phyloP scores from a whole-genome alignment of 163 green algal species.

The Trebouxiophyceae sp. region DNA sequence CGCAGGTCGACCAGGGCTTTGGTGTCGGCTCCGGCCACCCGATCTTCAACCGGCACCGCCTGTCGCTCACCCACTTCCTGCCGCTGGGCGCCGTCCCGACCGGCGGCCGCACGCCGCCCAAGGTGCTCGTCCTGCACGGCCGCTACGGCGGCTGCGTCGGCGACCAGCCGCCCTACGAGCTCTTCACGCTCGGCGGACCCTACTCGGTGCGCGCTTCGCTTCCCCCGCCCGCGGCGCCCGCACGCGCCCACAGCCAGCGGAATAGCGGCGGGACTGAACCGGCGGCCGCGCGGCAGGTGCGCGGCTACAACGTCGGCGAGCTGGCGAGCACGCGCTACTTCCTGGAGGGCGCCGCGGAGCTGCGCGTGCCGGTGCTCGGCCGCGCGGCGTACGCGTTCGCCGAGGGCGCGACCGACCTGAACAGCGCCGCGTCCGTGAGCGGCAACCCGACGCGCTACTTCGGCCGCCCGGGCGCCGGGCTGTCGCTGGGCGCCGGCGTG shows the following conservation, averaged over 20 bases:
- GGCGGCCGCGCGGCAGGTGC: slow-evolving; percentile 20
- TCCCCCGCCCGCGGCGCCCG: neutral
- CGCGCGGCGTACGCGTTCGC: slow-evolving; percentile 74
- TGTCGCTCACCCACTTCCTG: slow-evolving; percentile 63
- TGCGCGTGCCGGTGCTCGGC: slow-evolving; percentile 50
- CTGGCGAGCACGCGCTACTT: slow-evolving; percentile 66
- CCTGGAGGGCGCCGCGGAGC: slow-evolving; percentile 57
- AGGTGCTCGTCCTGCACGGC: slow-evolving; percentile 75
- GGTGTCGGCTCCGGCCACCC: slow-evolving; percentile 52
- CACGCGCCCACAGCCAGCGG: neutral
- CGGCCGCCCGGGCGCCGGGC: slow-evolving; percentile 67
- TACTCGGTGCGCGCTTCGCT: slow-evolving; percentile 52
- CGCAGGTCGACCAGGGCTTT: slow-evolving; percentile 89
- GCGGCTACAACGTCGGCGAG: slow-evolving; percentile 94
- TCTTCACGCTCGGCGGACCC: slow-evolving; percentile 88
- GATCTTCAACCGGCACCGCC: slow-evolving; percentile 83
- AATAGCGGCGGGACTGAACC: no score
- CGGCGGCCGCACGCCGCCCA: slow-evolving; percentile 27
- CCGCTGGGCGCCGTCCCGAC: slow-evolving; percentile 18
- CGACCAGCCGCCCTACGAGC: slow-evolving; percentile 88
- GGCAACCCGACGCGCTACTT: slow-evolving; percentile 92
- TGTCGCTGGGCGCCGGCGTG: slow-evolving; percentile 65
- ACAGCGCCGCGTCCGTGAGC: slow-evolving; percentile 47
- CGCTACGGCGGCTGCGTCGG: slow-evolving; percentile 51
- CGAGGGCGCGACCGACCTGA: slow-evolving; percentile 84